These are phyloP conservation scores for Bathelium albidoporum DNA, from an alignment of 495 filamentous ascomycete genomes.

Conservation along the genomic window DNA sequence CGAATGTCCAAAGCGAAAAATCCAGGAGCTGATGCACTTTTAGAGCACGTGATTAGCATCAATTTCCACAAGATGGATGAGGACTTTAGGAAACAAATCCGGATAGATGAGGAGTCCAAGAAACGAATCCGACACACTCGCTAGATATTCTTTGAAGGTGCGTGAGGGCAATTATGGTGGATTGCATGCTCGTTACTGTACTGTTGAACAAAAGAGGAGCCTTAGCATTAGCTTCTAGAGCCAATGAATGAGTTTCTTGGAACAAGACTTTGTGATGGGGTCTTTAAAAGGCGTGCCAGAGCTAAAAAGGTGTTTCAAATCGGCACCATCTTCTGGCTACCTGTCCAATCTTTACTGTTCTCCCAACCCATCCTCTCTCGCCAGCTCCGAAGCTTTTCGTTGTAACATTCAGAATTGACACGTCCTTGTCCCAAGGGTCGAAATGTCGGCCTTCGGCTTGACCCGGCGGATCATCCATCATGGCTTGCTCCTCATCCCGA, in stretches of 20 bases:
- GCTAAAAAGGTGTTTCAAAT: slow-evolving; percentile 33
- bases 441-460: not conserved
- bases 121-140: too few relatives aligned
- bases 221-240: not conserved
- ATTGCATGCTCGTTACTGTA: too few relatives aligned
- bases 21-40: not conserved
- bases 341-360: slow-evolving; percentile 52
- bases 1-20: too few relatives aligned
- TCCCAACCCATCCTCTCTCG: slow-evolving; percentile 53
- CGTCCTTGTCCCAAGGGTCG: slow-evolving; percentile 29
- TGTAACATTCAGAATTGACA: slow-evolving; percentile 33
- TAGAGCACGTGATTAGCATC: not conserved
- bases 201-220: too few relatives aligned
- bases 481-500: slow-evolving; percentile 3
- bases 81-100: too few relatives aligned
- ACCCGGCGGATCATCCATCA: slow-evolving; percentile 23
- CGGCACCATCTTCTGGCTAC: slow-evolving; percentile 66
- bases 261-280: too few relatives aligned
- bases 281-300: not conserved
- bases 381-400: slow-evolving; percentile 36
- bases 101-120: too few relatives aligned
- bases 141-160: too few relatives aligned
- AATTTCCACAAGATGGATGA: not conserved
- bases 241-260: not conserved
- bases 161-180: not conserved